Base-by-base conservation (phyloP, 257 asterid genomes). In the Striga asiatica region DNA sequence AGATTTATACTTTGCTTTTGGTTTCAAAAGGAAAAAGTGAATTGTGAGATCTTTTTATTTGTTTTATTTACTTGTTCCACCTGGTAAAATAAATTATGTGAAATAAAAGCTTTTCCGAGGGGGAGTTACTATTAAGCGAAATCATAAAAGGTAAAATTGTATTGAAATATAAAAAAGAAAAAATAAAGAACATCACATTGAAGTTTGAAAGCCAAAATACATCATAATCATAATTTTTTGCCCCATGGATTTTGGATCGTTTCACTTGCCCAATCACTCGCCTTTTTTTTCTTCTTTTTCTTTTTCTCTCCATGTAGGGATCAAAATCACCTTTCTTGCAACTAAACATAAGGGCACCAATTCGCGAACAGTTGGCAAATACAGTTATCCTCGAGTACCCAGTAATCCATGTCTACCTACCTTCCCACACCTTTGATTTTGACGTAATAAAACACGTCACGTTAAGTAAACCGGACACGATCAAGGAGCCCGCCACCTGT, bases 381-480 rank as follows among this genome's bases (percentile, higher is more conserved):
- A 58, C 74, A 51, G 69, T 61, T 49, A 67, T 91, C 52, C 63
- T 87, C 48, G 98, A 91, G 65, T 91, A 82, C 71, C 98, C 98
- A 4, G 78, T 84, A 17, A 72, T 91, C 71, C 81, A 80, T 45
- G 84, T 87, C 65, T 81, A 71, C 49, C 75, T 87, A 62, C 98
- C 96, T 34, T 78, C 96, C 1, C 89, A 80, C 54, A 71, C 45
- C 68, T 60, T 34, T 61, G 81, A 84, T 63, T 87, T 87, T 68
- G 84, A 74, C 54, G 85, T 87, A 14, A 46, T 81, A 37, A 62
- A 67, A 4, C 70, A 73, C 23, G 28, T 27, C 22, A 35, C 28
- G 56, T 79, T 77, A 20, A 53, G 3, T 5, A 74, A 60, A 52
- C 58, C 31, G 43, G 76, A 47, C n/a, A n/a, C n/a, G 55, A 57